phyloP scores from a whole-genome alignment of 495 filamentous ascomycete genomes.

The Penicillium cinerascens region DNA sequence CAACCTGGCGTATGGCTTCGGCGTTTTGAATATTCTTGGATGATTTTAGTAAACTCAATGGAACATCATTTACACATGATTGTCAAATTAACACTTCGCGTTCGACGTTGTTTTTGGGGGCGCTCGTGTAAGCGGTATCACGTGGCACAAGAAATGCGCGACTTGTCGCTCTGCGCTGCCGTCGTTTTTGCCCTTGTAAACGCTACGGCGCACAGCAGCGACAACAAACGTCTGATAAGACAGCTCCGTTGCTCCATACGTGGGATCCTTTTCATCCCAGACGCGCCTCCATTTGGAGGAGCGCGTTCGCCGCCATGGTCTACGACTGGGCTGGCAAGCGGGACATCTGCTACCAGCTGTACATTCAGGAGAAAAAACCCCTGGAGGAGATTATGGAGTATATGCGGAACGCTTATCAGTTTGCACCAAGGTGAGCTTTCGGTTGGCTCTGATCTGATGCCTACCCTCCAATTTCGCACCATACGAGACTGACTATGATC shows the following conservation, averaged over 20 bases:
- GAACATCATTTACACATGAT: not conserved
- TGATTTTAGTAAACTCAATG: not conserved
- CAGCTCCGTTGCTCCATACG: slow-evolving; percentile 15
- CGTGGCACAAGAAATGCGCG: slow-evolving; percentile 24
- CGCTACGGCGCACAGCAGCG: slow-evolving; percentile 41
- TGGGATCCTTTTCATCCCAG: slow-evolving; percentile 15
- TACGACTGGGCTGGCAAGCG: slow-evolving; percentile 73
- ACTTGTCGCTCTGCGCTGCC: slow-evolving; percentile 21
- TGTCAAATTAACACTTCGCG: not conserved
- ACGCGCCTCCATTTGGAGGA: slow-evolving; percentile 33
- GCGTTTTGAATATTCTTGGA: slow-evolving; percentile 1
- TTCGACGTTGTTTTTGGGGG: not conserved
- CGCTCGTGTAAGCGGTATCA: not conserved
- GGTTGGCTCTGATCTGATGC: not conserved
- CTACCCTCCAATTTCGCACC: not conserved
- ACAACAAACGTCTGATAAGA: slow-evolving; percentile 37
- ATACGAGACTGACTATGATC: not conserved
- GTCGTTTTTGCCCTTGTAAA: slow-evolving; percentile 5
- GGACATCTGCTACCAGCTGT: slow-evolving; percentile 65
- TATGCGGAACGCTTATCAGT: slow-evolving; percentile 57
- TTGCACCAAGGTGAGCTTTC: slow-evolving; percentile 58
- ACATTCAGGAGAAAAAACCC: slow-evolving; percentile 67
- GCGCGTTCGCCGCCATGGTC: slow-evolving; percentile 49
- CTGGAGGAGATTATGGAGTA: slow-evolving; percentile 66
- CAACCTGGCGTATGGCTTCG: slow-evolving; percentile 1